Base-by-base conservation (phyloP, 2,329 filamentous ascomycete species). In the Graphilbum ipis-grandicollis region DNA sequence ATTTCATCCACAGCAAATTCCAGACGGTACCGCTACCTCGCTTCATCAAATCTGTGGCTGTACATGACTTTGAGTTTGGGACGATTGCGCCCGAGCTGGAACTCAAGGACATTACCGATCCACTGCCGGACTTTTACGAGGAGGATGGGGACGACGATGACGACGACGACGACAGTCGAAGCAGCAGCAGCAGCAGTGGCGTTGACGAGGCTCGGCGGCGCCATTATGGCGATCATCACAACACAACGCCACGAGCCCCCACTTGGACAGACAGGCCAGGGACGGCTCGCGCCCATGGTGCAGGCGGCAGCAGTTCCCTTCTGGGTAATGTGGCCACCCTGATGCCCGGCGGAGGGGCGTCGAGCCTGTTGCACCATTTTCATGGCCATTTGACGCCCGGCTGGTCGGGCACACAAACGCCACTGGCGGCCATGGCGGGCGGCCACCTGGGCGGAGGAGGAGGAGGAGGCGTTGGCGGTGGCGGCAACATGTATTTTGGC, bases 91-190 rank as follows among this genome's bases (percentile, higher is more conserved):
- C 90, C 2, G 71, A 81, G 47, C 71, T 98, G 31, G 84, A 92
- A 52, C 77, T 98, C 50, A 96, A 94, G 58, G 90, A 96, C 55
- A 86, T 98, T 42, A 92, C 88, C 48, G 86, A 98, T 53, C 90
- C 90, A 2, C 68, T 96, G 40, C 78, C 85, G 1, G 90, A 98
- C 50, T 98, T 98, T 52, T 98, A 98, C 62, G 90, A 94, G 48
- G 76, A 82, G 47, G 74, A 80, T 19, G 62, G 75, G 28, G 78
- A 79, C 41, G 68, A 70, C 18, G 64, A 71, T 19, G 68, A 74
- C 12, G 64, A 65, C 9, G 56, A 57, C 6, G 63, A 60, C 3
- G 64, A 66, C 14, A 50, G 56, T 31, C 42, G 41, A 43, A 46
- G 18, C 52, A 48, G 41, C 46, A 41, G 50, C 51, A 33, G 44